Conservation (phyloP, 2,329 filamentous ascomycete species). For the Aspergillus sp. region DNA sequence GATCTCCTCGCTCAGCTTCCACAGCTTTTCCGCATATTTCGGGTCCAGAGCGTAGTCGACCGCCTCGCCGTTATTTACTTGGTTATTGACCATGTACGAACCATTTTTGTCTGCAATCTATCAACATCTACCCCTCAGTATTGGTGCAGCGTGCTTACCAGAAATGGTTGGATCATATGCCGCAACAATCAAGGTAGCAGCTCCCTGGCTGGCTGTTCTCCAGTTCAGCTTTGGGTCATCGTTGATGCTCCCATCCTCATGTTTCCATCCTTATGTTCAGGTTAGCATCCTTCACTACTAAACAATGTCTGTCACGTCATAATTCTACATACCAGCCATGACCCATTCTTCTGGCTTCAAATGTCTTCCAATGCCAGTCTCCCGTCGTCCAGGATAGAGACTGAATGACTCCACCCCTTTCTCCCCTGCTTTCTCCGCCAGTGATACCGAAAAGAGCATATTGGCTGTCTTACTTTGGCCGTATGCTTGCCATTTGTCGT, state of each 20-base stretch:
- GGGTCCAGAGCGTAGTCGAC: not conserved
- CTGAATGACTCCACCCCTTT: slow-evolving; percentile 1
- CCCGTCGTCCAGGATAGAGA: slow-evolving; percentile 5
- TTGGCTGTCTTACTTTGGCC: slow-evolving; percentile 7
- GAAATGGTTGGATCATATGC: not conserved
- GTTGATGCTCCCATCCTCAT: not conserved
- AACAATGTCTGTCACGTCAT: too few relatives aligned
- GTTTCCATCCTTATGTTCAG: not conserved
- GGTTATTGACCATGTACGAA: slow-evolving; percentile 3
- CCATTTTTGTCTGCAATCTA: not conserved
- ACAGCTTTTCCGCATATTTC: slow-evolving; percentile 4
- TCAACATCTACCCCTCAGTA: not conserved
- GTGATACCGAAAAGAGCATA: slow-evolving; percentile 3
- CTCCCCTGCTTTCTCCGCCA: not conserved
- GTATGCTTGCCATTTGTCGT: slow-evolving; percentile 13
- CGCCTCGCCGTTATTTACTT: not conserved
- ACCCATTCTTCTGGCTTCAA: slow-evolving; percentile 3
- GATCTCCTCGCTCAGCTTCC: slow-evolving; percentile 6
- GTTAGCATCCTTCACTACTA: not conserved
- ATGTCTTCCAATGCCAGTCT: not conserved
- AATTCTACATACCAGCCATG: not conserved
- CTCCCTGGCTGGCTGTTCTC: not conserved
- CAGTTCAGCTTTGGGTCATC: not conserved
- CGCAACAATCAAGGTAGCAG: not conserved
- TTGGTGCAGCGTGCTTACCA: not conserved